Evolutionary conservation across 2,329 filamentous ascomycete genomes (phyloP).

Genomic region (Zymoseptoria crescenta): DNA sequence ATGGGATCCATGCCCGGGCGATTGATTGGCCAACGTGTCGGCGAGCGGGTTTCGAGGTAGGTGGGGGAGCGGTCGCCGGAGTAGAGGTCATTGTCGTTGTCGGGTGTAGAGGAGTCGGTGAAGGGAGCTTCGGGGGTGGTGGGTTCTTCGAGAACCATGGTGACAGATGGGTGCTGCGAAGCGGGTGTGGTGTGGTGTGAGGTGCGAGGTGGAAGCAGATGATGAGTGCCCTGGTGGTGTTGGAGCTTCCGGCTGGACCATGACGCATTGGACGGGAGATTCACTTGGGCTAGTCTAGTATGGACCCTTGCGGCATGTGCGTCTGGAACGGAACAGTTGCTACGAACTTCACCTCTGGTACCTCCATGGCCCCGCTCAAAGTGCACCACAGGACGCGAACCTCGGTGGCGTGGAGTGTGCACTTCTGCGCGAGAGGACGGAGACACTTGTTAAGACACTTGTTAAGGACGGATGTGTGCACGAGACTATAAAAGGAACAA

Average conservation of each 20-base stretch:
- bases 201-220: background rate
- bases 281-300: background rate
- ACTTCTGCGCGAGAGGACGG: too few species aligned
- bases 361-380: too few species aligned
- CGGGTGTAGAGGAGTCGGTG: slow-evolving; percentile 26
- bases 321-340: too few species aligned
- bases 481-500: too few species aligned
- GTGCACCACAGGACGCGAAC: too few species aligned
- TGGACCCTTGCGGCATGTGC: background rate
- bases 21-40: slow-evolving; percentile 13
- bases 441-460: too few species aligned
- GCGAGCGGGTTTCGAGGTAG: slow-evolving; percentile 28
- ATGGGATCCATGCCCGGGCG: slow-evolving; percentile 8
- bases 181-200: background rate
- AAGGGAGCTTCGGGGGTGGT: slow-evolving; percentile 21
- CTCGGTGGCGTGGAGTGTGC: too few species aligned
- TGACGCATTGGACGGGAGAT: background rate
- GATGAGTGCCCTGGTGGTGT: background rate
- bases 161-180: background rate
- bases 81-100: slow-evolving; percentile 34
- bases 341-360: too few species aligned
- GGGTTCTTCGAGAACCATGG: slow-evolving; percentile 16
- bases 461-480: too few species aligned
- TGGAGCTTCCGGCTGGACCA: background rate
- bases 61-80: slow-evolving; percentile 30